Evolutionary conservation across 2,329 filamentous ascomycete species (phyloP), one percentile per base, ranked within the genome.

Genomic region (Diaporthe capsici): DNA sequence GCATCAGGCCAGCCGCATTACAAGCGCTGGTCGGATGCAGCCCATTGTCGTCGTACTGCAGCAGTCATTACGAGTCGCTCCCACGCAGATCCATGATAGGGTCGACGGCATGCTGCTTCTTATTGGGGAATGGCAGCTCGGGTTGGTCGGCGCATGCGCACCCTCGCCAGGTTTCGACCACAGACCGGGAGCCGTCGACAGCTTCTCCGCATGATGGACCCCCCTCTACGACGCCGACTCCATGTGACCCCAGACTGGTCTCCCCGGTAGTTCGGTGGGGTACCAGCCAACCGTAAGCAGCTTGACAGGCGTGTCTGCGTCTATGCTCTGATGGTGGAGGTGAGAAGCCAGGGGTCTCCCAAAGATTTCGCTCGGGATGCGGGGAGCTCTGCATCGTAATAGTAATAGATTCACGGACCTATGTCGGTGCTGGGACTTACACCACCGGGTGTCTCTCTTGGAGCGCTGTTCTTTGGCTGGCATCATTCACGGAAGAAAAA

Each of bases 121-220:
- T 63, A 31, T 65, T 65, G 71, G 71, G 57, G 57, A 73, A 73
- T 47, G n/a, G 57, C n/a, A 39, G 25, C 12, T 31, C 25, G 58
- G 22, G 44, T 12, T 72, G 71, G 57, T 15, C n/a, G 20, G 17
- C 17, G 44, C 42, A 22, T 25, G 57, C 51, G 37, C 37, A 42
- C 37, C 37, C 25, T 58, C 17, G n/a, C n/a, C 39, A 42, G n/a
- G 20, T 63, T 6, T 17, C 17, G 58, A 51, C 31, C 49, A 60
- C 34, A 61, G 71, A 22, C 71, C 57, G 25, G 44, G 42, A 72
- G 31, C 28, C 42, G 44, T 63, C 31, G 57, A 72, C 34, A 63
- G 42, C 47, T 65, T 73, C 71, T 73, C 71, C 71, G 58, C 71
- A 73, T 25, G 44, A 49, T 65, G 31, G 20, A 3, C 47, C 63